A percentile compares a stretch with the other conserved stretches of the same genome.
phyloP scores from a whole-genome alignment of 108 stramenopile genomes.

The Phaeodactylum tricornutum region DNA sequence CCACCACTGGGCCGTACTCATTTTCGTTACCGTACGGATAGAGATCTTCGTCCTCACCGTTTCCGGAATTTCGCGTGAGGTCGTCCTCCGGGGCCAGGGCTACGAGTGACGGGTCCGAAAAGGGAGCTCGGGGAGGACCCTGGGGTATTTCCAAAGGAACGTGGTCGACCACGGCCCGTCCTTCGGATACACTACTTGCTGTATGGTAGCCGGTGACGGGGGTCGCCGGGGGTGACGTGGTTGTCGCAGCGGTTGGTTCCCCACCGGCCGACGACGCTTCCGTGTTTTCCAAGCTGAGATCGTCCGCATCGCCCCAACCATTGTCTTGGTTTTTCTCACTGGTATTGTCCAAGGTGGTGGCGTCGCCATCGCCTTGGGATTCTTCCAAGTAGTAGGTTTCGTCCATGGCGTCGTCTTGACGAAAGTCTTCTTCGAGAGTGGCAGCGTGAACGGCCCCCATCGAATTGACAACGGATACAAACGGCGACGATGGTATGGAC shows the following conservation, averaged over 20 bases:
- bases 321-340: too few relatives aligned
- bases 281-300: conserved; percentile 13
- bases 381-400: conserved; percentile 9
- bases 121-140: not conserved
- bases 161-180: conserved; percentile 4
- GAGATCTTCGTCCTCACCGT: conserved; percentile 12
- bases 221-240: not conserved
- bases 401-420: conserved; percentile 26
- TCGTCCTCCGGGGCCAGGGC: conserved; percentile 6
- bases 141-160: conserved; percentile 2
- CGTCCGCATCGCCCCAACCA: conserved; percentile 11
- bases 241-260: conserved; percentile 3
- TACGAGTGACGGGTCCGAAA: not conserved
- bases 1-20: conserved; percentile 25
- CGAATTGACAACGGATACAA: too few relatives aligned
- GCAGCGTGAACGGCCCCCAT: conserved; percentile 7
- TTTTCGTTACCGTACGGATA: conserved; percentile 15
- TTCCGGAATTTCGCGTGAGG: conserved; percentile 6
- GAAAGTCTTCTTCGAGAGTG: conserved; percentile 17
- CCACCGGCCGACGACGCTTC: not conserved
- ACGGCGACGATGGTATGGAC: conserved; percentile 6
- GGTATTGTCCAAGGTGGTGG: too few relatives aligned
- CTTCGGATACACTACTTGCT: not conserved
- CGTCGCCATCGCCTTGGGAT: too few relatives aligned
- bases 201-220: not conserved